A percentile compares a stretch with the other conserved stretches of the same genome.
Conservation (phyloP, 768 basidiomycete genomes). For the Leccinum disarticulatum region DNA sequence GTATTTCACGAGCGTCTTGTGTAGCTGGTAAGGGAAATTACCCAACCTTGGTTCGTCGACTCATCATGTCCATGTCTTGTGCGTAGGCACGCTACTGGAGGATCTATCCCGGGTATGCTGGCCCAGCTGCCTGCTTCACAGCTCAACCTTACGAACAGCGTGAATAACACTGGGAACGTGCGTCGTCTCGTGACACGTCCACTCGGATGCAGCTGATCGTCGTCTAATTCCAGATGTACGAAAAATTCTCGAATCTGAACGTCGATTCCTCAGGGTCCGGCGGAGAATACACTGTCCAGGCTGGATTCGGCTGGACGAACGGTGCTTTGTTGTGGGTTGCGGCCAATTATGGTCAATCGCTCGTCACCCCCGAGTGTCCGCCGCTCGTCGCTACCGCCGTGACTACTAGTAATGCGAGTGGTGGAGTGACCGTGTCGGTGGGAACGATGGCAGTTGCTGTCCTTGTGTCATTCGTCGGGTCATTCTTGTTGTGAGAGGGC, state of each 20-base stretch:
- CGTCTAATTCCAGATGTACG: constrained; percentile 63
- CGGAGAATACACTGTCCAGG: constrained; percentile 88
- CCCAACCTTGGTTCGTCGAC: not conserved
- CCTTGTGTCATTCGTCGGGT: constrained; percentile 4
- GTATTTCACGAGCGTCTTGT: constrained; percentile 78
- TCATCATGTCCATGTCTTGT: not conserved
- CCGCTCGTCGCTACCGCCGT: constrained; percentile 23
- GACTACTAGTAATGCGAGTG: constrained; percentile 1
- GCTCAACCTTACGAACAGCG: constrained; percentile 66
- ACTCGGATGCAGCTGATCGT: not conserved
- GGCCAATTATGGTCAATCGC: constrained; percentile 57
- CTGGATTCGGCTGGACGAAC: constrained; percentile 89
- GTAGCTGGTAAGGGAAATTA: constrained; percentile 68
- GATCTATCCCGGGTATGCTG: constrained; percentile 69
- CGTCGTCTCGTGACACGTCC: constrained; percentile 26
- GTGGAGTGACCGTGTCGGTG: not conserved
- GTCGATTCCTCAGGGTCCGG: constrained; percentile 78
- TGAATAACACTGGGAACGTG: constrained; percentile 72
- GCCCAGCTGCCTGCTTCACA: constrained; percentile 67
- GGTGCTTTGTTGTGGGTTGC: constrained; percentile 78
- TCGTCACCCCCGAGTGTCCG: constrained; percentile 68
- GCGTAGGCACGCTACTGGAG: constrained; percentile 81
- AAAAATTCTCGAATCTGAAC: constrained; percentile 81
- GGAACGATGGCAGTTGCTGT: not conserved
- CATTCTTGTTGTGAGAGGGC: not conserved